These are phyloP conservation scores for Rhododendron kiyosumense DNA, from an alignment of 148 eudicot species.

Conservation along the genomic window DNA sequence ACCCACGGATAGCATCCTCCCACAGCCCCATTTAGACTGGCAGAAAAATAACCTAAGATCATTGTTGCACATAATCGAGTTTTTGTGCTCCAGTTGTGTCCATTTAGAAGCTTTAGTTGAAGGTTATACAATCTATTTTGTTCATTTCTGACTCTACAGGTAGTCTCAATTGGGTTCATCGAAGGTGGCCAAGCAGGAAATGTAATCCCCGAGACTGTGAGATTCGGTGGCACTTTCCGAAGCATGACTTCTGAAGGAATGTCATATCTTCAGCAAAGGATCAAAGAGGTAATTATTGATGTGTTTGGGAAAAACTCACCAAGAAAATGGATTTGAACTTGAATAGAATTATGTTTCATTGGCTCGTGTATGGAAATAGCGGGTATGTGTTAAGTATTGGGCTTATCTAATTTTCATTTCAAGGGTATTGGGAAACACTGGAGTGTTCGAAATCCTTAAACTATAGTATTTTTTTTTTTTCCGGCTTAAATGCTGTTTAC, in stretches of 20 bases:
- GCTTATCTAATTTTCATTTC: background rate
- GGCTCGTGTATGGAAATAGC: background rate
- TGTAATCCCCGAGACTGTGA: constrained; percentile 24
- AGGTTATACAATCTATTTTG: background rate
- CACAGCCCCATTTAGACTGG: background rate
- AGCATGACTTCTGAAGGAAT: constrained; percentile 27
- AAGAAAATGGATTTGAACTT: background rate
- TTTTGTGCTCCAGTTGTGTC: background rate
- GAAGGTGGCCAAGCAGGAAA: constrained; percentile 22
- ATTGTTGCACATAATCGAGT: background rate
- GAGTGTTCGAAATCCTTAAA: background rate
- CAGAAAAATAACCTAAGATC: background rate
- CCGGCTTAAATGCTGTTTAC: background rate
- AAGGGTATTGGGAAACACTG: background rate
- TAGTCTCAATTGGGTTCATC: constrained; percentile 23
- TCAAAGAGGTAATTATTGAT: constrained; percentile 22
- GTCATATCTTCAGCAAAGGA: constrained; percentile 19
- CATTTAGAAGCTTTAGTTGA: background rate
- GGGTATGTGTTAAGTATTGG: background rate
- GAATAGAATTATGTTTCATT: background rate
- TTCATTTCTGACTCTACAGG: constrained; percentile 7
- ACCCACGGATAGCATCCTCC: background rate
- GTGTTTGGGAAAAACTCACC: background rate
- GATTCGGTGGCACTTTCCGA: constrained; percentile 33
- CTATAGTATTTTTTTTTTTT: background rate